These are phyloP conservation scores for Dryas octopetala DNA, from an alignment of 306 rosid species.

Conservation along the genomic window DNA sequence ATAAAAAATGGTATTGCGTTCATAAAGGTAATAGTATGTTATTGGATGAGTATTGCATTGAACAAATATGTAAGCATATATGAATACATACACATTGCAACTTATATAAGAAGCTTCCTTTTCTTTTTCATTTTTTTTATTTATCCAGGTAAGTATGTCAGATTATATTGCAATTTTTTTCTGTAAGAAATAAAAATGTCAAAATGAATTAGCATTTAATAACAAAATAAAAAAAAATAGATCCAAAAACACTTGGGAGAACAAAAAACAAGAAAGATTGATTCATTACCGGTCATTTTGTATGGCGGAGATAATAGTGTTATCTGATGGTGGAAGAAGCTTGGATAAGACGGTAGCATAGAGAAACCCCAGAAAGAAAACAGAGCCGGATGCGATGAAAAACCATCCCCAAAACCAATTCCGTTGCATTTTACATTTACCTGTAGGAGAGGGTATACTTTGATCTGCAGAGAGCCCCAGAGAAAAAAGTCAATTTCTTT, in stretches of 20 bases:
- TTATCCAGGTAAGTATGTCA: neutral
- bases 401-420: conserved; percentile 51
- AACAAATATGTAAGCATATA: too few species aligned
- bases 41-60: too few species aligned
- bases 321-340: conserved; percentile 58
- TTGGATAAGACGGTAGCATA: conserved; percentile 60
- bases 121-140: neutral
- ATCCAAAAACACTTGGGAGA: neutral
- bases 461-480: too few species aligned
- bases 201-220: neutral
- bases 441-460: too few species aligned
- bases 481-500: too few species aligned
- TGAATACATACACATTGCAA: neutral
- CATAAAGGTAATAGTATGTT: too few species aligned
- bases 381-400: conserved; percentile 43
- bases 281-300: conserved; percentile 71
- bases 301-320: conserved; percentile 49
- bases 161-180: neutral
- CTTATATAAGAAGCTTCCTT: neutral
- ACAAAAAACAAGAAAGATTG: neutral
- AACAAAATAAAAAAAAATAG: neutral
- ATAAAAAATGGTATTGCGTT: too few species aligned
- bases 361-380: conserved; percentile 54
- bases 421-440: neutral
- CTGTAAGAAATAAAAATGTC: neutral